Evolutionary conservation across 2,329 filamentous ascomycete genomes (phyloP).

Genomic region (Aspergillus neoniger): DNA sequence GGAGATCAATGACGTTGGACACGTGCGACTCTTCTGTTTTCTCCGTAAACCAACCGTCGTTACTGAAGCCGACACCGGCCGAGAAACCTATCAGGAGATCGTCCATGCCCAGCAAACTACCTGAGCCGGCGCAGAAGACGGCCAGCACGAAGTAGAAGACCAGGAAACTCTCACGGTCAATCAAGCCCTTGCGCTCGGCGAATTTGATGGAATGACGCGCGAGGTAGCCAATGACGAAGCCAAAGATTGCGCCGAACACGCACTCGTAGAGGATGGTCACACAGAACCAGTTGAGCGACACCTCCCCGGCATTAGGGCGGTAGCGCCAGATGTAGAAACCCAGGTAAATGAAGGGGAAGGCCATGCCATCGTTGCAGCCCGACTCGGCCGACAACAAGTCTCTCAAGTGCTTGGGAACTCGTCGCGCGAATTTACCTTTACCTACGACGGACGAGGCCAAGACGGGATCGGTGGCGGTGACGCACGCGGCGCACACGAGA

Average conservation of each 20-base stretch:
- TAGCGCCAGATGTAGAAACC: conserved; percentile 87
- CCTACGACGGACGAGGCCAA: conserved; percentile 96
- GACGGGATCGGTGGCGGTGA: conserved; percentile 96
- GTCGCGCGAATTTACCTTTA: conserved; percentile 97
- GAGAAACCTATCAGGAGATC: conserved; percentile 94
- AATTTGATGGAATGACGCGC: conserved; percentile 87
- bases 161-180: conserved; percentile 94
- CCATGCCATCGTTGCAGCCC: conserved; percentile 99
- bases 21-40: conserved; percentile 99
- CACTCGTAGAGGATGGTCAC: conserved; percentile 93
- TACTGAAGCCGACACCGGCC: conserved; percentile 96
- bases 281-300: conserved; percentile 84
- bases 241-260: conserved; percentile 85
- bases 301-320: conserved; percentile 65
- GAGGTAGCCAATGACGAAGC: conserved; percentile 83
- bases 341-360: conserved; percentile 95
- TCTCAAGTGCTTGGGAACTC: conserved; percentile 94
- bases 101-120: conserved; percentile 86
- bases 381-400: conserved; percentile 95
- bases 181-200: conserved; percentile 80
- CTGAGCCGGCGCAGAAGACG: conserved; percentile 91
- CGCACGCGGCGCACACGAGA: conserved; percentile 83
- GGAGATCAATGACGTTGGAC: conserved; percentile 96
- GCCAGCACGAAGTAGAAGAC: conserved; percentile 98
- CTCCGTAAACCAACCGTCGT: conserved; percentile 97